A percentile compares a stretch with the other conserved stretches of the same genome.
phyloP scores from a whole-genome alignment of 1,284 basidiomycete species.

The Trichosporon sp. region DNA sequence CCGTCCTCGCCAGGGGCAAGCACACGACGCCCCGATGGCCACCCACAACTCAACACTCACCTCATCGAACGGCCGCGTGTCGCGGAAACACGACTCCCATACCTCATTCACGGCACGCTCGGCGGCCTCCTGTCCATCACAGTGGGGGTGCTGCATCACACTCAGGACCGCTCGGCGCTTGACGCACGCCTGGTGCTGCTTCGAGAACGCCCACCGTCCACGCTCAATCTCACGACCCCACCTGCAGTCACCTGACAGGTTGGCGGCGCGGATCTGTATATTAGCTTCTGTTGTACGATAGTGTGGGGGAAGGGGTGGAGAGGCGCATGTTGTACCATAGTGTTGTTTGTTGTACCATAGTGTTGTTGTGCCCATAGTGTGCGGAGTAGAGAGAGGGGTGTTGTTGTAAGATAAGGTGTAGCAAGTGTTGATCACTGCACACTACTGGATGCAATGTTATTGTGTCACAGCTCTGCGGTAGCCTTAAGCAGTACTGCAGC shows the following conservation, averaged over 20 bases:
- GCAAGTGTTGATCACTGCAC: too few relatives aligned
- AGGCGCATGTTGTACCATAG: not conserved
- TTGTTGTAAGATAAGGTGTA: too few relatives aligned
- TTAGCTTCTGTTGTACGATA: not conserved
- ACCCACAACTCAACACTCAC: too few relatives aligned
- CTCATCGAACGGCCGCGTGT: constrained; percentile 96
- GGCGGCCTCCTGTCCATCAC: constrained; percentile 67
- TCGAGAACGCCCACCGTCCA: constrained; percentile 73
- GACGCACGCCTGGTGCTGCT: constrained; percentile 91
- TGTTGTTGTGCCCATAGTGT: too few relatives aligned
- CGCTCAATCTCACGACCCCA: constrained; percentile 69
- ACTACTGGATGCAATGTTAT: too few relatives aligned
- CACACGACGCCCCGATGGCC: not conserved
- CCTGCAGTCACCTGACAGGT: constrained; percentile 84
- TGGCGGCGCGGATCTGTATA: constrained; percentile 82
- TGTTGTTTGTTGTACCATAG: not conserved
- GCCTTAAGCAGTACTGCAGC: too few relatives aligned
- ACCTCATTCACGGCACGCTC: constrained; percentile 90
- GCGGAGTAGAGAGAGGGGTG: too few relatives aligned
- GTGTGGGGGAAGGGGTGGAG: not conserved
- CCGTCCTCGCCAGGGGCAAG: too few relatives aligned
- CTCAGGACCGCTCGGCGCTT: constrained; percentile 78
- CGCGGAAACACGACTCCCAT: constrained; percentile 90
- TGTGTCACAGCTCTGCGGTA: too few relatives aligned
- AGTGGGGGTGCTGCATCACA: constrained; percentile 74